Evolutionary conservation across 2,329 filamentous ascomycete species (phyloP).

Genomic region (Coniella vitis): DNA sequence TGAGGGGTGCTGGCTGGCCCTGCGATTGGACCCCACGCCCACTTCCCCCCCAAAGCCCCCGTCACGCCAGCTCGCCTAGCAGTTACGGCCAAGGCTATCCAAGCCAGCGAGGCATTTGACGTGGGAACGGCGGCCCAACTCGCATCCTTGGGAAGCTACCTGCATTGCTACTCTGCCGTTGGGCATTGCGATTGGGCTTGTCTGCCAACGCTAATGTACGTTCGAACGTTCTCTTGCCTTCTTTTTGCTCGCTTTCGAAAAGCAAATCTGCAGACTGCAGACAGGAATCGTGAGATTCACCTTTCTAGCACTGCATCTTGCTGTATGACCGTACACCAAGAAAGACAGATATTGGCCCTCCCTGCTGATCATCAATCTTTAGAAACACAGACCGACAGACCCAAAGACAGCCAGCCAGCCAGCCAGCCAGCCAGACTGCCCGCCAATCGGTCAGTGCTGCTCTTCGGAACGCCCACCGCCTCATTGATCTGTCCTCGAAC

Average conservation of each 20-base stretch:
- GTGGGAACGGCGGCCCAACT: constrained; percentile 1
- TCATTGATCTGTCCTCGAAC: neutral
- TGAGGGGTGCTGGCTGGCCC: neutral
- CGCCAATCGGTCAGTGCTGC: neutral
- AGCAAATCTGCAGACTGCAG: neutral
- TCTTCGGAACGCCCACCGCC: neutral
- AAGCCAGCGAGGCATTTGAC: neutral
- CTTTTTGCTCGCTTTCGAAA: neutral
- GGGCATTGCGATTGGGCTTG: constrained; percentile 8
- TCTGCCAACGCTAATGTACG: constrained; percentile 15
- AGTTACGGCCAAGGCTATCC: neutral
- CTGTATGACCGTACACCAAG: too few species aligned
- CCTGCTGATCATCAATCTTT: constrained; percentile 1
- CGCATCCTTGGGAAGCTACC: constrained; percentile 4
- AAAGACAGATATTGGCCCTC: too few species aligned
- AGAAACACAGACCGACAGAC: too few species aligned
- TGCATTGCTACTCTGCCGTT: constrained; percentile 2
- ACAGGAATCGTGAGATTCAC: neutral
- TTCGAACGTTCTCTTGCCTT: constrained; percentile 2
- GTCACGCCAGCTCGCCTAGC: neutral
- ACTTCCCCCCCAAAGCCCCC: too few species aligned
- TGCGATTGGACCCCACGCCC: neutral
- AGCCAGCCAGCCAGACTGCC: too few species aligned
- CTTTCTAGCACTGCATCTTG: neutral
- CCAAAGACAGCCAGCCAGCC: too few species aligned